Percentiles rank a stretch among this genome's conserved stretches.
Conservation (phyloP, 495 filamentous ascomycete genomes). For the Rusavskia elegans region DNA sequence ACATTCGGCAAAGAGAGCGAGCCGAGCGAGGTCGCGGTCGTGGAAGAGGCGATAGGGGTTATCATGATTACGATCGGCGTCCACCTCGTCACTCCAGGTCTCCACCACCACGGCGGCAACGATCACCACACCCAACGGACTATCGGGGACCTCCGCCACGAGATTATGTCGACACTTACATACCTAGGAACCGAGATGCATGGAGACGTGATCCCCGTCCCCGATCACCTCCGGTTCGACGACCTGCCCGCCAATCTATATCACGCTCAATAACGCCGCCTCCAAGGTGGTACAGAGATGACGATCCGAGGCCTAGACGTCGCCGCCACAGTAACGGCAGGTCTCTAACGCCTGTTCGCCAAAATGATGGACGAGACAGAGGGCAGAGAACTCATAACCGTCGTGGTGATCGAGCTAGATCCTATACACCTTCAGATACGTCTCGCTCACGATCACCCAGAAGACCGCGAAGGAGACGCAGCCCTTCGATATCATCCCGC, state of each 20-base stretch:
- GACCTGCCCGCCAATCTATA: constrained; percentile 22
- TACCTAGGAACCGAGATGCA: constrained; percentile 24
- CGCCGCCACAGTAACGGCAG: constrained; percentile 23
- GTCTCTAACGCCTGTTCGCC: constrained; percentile 25
- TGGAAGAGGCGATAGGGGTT: constrained; percentile 32
- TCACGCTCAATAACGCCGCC: constrained; percentile 25
- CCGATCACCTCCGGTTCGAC: constrained; percentile 20
- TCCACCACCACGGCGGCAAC: constrained; percentile 41
- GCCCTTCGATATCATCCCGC: constrained; percentile 26
- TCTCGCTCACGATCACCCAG: constrained; percentile 49
- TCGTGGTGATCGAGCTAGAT: constrained; percentile 36
- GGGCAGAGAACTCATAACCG: constrained; percentile 26
- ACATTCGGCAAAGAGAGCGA: constrained; percentile 57
- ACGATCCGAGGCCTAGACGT: constrained; percentile 15
- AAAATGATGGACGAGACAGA: constrained; percentile 20
- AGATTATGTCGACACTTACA: constrained; percentile 41
- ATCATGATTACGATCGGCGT: constrained; percentile 32
- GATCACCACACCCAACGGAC: constrained; percentile 28
- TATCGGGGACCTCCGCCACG: constrained; percentile 34
- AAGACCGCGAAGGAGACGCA: constrained; percentile 29
- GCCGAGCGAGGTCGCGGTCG: constrained; percentile 48
- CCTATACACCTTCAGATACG: constrained; percentile 30
- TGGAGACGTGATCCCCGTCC: constrained; percentile 17
- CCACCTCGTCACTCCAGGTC: constrained; percentile 36
- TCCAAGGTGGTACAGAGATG: constrained; percentile 19